These are phyloP conservation scores for Sporisorium exsertum DNA, from an alignment of 1,284 basidiomycete species.

Conservation along the genomic window DNA sequence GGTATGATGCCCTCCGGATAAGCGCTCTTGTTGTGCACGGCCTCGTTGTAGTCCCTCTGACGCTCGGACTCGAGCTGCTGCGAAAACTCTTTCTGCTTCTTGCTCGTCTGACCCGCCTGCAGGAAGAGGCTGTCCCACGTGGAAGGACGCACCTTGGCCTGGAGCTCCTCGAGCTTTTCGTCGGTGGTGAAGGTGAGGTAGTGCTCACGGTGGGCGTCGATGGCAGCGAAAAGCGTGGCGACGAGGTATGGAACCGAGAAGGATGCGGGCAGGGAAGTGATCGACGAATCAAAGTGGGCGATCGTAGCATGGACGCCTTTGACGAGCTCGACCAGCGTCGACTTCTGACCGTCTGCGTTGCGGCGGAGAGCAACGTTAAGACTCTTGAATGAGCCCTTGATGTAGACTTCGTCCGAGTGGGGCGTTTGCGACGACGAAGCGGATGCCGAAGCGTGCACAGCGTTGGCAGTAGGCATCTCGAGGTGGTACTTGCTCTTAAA, in stretches of 20 bases:
- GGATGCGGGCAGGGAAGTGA: slow-evolving; percentile 12
- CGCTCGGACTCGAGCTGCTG: slow-evolving; percentile 45
- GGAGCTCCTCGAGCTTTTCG: slow-evolving; percentile 77
- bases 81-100: slow-evolving; percentile 49
- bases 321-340: slow-evolving; percentile 36
- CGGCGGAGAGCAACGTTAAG: slow-evolving; percentile 36
- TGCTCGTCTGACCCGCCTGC: slow-evolving; percentile 42
- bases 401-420: slow-evolving; percentile 30
- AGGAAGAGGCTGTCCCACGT: slow-evolving; percentile 50
- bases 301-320: slow-evolving; percentile 41
- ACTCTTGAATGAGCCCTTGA: slow-evolving; percentile 44
- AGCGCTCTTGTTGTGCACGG: slow-evolving; percentile 36
- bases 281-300: slow-evolving; percentile 40
- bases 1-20: slow-evolving; percentile 43
- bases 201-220: slow-evolving; percentile 50
- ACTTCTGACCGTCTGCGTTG: slow-evolving; percentile 32
- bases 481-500: slow-evolving; percentile 51
- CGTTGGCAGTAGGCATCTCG: slow-evolving; percentile 10
- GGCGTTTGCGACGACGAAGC: slow-evolving; percentile 6
- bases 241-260: slow-evolving; percentile 37
- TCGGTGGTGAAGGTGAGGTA: slow-evolving; percentile 76
- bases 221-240: slow-evolving; percentile 36
- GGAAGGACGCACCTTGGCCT: slow-evolving; percentile 67
- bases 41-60: slow-evolving; percentile 37
- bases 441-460: neutral